Base-by-base conservation (phyloP, 768 basidiomycete genomes). In the Pleurotus eryngii region DNA sequence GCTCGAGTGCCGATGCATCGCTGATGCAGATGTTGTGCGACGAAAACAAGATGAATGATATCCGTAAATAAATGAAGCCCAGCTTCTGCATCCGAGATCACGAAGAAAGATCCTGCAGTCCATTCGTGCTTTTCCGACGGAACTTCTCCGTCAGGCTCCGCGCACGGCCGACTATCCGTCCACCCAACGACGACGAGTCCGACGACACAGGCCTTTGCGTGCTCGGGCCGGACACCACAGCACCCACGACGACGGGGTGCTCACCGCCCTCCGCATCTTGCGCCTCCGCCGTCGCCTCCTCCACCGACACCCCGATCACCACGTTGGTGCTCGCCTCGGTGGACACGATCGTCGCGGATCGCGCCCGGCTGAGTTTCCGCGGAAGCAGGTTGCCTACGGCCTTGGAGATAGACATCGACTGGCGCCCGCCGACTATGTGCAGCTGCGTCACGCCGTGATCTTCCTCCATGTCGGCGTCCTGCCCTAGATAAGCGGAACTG, bases 251-350 rank as follows among this genome's bases (percentile, higher is more conserved):
- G 1, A 15, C 26, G 11, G 40, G 22, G 8, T 46, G 43, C 30
- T 35, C 30, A 35, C 30, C 30, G 18, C 46, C 55, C 20, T 56
- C 55, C 12, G 39, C 43, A 4, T 35, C 30, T 9, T 35, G 30
- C 5, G 43, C 55, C 42, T 56, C 55, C 5, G 46, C 46, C 12
- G 46, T 56, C 12, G 55, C 55, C 38, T 56, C 55, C 46, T 56
- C 55, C 30, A 56, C 55, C 27, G 55, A 56, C 26, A 56, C 55
- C 37, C 55, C 55, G 46, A 56, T 56, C 27, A 56, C 55, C 9
- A 56, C 45, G 37, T 56, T 56, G 26, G 55, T 45, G 20, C 40
- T 39, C 27, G 40, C 40, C n/a, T 45, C 40, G 15, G 43, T 27
- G 27, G 46, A 45, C 38, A 57, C 48, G 30, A 37, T 15, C 26